Conservation (phyloP, 768 basidiomycete genomes). For the Epithele typhae region DNA sequence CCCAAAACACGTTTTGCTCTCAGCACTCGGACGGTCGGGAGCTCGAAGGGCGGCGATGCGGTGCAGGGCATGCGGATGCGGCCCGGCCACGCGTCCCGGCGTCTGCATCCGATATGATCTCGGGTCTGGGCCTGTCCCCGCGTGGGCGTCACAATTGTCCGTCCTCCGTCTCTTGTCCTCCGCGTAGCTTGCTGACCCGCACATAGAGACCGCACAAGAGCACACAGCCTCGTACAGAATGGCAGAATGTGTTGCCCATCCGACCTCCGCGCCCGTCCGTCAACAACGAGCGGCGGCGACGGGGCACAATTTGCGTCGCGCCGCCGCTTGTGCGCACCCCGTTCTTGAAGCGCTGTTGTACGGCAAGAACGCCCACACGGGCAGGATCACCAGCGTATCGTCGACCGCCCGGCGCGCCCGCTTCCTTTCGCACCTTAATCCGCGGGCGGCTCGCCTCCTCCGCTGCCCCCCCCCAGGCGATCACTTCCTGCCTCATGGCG, state of each 20-base stretch:
- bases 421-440: constrained; percentile 13
- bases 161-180: neutral
- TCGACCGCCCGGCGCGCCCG: constrained; percentile 11
- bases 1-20: neutral
- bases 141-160: neutral
- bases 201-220: too few species aligned
- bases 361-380: constrained; percentile 1
- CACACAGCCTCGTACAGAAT: too few species aligned
- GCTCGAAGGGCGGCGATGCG: neutral
- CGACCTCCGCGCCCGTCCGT: too few species aligned
- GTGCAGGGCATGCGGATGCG: neutral
- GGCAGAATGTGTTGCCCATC: too few species aligned
- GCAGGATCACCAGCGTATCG: constrained; percentile 18
- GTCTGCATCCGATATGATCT: neutral
- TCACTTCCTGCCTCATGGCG: constrained; percentile 30
- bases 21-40: too few species aligned
- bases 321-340: too few species aligned
- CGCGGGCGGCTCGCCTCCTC: constrained; percentile 12
- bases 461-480: constrained; percentile 9
- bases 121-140: neutral
- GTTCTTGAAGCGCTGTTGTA: too few species aligned
- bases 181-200: too few species aligned
- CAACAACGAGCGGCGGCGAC: too few species aligned
- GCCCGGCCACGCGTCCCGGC: neutral
- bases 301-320: too few species aligned